Base-by-base conservation (phyloP, 1,284 basidiomycete genomes). In the Irpex lacteus region DNA sequence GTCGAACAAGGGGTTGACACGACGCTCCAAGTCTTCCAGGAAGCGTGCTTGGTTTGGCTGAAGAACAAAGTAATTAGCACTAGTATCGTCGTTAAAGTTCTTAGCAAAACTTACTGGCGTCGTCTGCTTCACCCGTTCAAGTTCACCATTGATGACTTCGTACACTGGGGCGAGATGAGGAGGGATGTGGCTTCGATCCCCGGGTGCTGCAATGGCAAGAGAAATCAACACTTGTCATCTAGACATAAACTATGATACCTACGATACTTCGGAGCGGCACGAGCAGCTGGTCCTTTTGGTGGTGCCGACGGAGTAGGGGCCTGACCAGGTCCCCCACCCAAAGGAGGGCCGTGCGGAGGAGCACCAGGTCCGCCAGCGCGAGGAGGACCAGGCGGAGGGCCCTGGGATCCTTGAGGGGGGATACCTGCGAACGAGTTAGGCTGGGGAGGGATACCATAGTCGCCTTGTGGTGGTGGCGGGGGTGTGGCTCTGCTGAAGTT, bases 141-240 rank as follows among this genome's bases (percentile, higher is more conserved):
- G 72, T 65, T 90, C 87, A 54, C 81, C 81, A 9, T 80, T 82
- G 49, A 95, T 79, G n/a, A 89, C 80, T 57, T 86, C 81, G 70
- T 85, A 94, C 60, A 94, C 88, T 1, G 90, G 87, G 68, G 81
- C 78, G 50, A 86, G 83, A 47, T 82, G 78, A 7, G 90, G 87
- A 3, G 96, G 90, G 64, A 98, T 97, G 77, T 98, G 97, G 36
- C 86, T 88, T 40, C 96, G 85, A 75, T 98, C 96, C 63, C 96
- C 96, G 52, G 89, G 83, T 37, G 96, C 94, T 96, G 72, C 44
- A 68, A 15, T 60, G 58, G 63, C 40, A 50, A 38, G 32, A 63
- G 66, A 65, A 37, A 65, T 59, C 58, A 21, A 36, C 62, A 26
- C 32, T 19, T 53, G 26, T 40, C 56, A 3, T 5, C n/a, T 37